Conservation (phyloP, 129 eudicot genomes). For the Artemisia annua region DNA sequence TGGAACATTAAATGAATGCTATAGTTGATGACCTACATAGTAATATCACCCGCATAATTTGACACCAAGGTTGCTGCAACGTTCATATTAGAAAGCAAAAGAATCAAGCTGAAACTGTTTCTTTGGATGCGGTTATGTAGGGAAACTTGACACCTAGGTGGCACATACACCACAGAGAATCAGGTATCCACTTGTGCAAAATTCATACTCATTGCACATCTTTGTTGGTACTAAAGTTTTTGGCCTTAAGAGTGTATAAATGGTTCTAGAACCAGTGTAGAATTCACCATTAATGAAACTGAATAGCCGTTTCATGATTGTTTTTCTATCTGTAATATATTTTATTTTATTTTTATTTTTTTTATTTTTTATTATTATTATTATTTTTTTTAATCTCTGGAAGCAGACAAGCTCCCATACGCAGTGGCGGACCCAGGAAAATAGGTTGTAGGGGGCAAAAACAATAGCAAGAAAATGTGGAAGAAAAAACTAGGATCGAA, state of each 20-base stretch:
- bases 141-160: background rate
- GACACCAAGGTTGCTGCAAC: background rate
- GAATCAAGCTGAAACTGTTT: conserved; percentile 13
- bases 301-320: background rate
- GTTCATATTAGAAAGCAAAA: background rate
- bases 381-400: no score
- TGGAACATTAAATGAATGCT: background rate
- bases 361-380: no score
- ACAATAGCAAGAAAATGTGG: no score
- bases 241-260: background rate
- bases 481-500: no score
- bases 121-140: background rate
- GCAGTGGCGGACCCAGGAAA: no score
- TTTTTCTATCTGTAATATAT: no score
- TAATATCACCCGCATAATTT: background rate
- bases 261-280: background rate
- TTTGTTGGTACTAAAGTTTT: background rate
- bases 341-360: no score
- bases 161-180: background rate
- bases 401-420: no score
- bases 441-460: no score
- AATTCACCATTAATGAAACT: background rate
- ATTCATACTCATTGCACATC: no score
- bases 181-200: background rate
- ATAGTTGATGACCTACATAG: conserved; percentile 13